These are phyloP conservation scores for Neospora caninum DNA, from an alignment of 169 alveolate species.

Conservation along the genomic window DNA sequence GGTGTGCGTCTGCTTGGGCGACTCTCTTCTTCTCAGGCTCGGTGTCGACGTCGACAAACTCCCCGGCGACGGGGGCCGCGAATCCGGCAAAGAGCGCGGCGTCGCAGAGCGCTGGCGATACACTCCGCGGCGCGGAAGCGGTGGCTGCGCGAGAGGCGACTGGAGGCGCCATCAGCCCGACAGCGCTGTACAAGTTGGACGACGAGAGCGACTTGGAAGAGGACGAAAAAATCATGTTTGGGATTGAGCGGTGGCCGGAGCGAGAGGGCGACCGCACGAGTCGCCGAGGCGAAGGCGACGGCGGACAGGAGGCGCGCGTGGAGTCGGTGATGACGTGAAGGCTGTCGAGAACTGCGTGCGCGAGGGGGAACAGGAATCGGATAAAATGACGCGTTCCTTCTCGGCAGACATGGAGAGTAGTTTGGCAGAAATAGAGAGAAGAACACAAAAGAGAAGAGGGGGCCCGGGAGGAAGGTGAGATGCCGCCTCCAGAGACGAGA, in stretches of 20 bases:
- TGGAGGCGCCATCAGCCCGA: neutral
- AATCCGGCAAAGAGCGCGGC: neutral
- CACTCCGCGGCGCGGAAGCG: neutral
- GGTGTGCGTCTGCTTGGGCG: too few relatives aligned
- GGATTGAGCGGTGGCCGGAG: neutral
- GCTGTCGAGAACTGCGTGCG: neutral
- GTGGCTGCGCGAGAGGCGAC: neutral
- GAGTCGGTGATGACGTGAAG: too few relatives aligned
- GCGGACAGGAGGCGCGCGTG: too few relatives aligned
- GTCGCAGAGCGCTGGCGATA: neutral
- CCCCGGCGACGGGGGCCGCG: neutral
- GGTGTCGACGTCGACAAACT: neutral
- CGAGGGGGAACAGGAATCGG: too few relatives aligned
- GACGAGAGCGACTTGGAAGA: neutral
- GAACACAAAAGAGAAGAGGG: neutral
- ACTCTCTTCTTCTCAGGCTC: neutral
- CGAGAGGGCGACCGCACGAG: too few relatives aligned
- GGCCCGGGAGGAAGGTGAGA: too few relatives aligned
- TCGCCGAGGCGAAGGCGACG: too few relatives aligned
- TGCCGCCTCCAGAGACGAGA: too few relatives aligned
- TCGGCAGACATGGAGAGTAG: too few relatives aligned
- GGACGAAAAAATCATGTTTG: neutral
- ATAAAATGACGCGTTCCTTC: too few relatives aligned
- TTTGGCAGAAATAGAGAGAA: too few relatives aligned
- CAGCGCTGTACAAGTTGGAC: conserved; percentile 6